Evolutionary conservation across 106 monocot species (phyloP), one percentile per base, ranked within the genome.

Genomic region (Triglochin maritima): DNA sequence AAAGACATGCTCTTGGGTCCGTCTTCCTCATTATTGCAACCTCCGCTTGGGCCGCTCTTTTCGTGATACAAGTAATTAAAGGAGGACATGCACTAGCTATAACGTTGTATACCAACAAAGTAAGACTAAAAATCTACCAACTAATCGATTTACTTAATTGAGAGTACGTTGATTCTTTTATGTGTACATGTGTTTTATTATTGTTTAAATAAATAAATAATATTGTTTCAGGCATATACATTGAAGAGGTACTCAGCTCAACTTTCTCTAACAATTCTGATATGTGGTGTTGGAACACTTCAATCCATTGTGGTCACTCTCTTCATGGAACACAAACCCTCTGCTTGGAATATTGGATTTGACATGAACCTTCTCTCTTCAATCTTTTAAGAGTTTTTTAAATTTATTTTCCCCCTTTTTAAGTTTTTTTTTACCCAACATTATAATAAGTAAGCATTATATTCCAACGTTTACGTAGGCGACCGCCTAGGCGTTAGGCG

Each of bases 361-460:
- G 89, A 90, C 86, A 84, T 90, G 89, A 90, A 90, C 73, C 83
- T 90, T 15, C 81, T 90, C 59, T 83, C 86, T 14, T n/a, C 29
- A 29, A 29, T 29, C 29, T 29, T 29, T 0, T 29, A 29, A 29
- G 29, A 29, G 29, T 29, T 29, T 29, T 29, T 29, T 29, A 29
- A 29, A 29, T 29, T 29, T 29, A 29, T 29, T 29, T 29, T 29
- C 29, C 29, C 29, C 29, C 29, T 1, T 29, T 29, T 29, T 29
- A 29, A 29, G 29, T 0, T 0, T 29, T 29, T 29, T 29, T 29
- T 29, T 29, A 29, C 29, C 29, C 1, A 29, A 29, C 29, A 29
- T 29, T n/a, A n/a, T n/a, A n/a, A n/a, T n/a, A n/a, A n/a, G n/a
- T n/a, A n/a, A n/a, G n/a, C n/a, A n/a, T n/a, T n/a, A n/a, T n/a